Evolutionary conservation across 176 grass and related monocot species (phyloP), one percentile per base, ranked within the genome.

Genomic region (Avena sativa): DNA sequence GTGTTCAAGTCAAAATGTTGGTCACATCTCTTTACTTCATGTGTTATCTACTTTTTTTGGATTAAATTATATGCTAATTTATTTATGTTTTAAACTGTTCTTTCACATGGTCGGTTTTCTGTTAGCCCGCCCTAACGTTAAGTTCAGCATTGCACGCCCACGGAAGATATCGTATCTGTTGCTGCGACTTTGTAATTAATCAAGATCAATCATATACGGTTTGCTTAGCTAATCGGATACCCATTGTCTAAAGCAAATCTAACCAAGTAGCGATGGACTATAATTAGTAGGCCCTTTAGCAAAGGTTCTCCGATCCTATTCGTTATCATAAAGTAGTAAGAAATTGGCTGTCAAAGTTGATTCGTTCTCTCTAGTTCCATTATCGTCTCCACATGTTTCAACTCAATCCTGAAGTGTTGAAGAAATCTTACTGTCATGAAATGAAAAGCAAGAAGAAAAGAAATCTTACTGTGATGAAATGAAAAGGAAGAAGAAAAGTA

Each of bases 111-210:
- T 43, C 38, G 5, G 38, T 43, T 6, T 43, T 43, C 5, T 5
- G 38, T 43, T 43, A 43, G 38, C 38, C 38, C 38, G 38, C 38
- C 38, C 38, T 43, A 6, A 43, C 6, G 38, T 43, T 6, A 43
- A 43, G 0, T 43, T 43, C 6, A 43, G 38, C 5, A 43, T 43
- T 32, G 6, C 38, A 43, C 38, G 38, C 38, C 5, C 32, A 59
- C 32, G 5, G 40, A 79, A 8, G 52, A 43, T 79, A 57, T 57
- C 74, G 15, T 36, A 78, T 78, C 17, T 78, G 78, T 32, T 32
- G 32, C 2, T 32, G 32, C 2, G 32, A 44, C 7, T 44, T 44
- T 44, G 6, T 44, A 44, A 8, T 44, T 43, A 30, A 30, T 3
- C 1, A 3, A 49, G 59, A 81, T 49, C 25, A 30, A 74, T 16